Evolutionary conservation across 2,329 filamentous ascomycete species (phyloP).

Genomic region (Paramyrothecium sp.): DNA sequence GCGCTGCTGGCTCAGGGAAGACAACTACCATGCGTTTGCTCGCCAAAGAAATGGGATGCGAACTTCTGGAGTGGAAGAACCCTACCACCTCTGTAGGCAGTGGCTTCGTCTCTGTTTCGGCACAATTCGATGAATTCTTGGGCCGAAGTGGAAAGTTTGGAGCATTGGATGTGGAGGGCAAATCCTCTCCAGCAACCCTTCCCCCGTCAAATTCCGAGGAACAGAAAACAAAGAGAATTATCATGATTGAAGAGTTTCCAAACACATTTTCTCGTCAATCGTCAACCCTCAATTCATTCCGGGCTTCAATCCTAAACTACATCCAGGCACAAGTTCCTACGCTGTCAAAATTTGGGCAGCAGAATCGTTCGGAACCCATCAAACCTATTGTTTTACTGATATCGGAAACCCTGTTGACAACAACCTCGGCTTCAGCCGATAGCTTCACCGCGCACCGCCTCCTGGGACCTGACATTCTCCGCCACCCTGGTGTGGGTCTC

Average conservation of each 20-base stretch:
- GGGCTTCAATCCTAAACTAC: slow-evolving; percentile 72
- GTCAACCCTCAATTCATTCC: slow-evolving; percentile 65
- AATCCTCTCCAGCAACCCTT: slow-evolving; percentile 21
- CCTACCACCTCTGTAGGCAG: slow-evolving; percentile 61
- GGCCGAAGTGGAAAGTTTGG: slow-evolving; percentile 78
- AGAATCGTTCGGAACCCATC: slow-evolving; percentile 41
- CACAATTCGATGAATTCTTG: slow-evolving; percentile 91
- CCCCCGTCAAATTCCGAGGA: no score
- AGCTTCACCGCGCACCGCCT: slow-evolving; percentile 91
- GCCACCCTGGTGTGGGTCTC: slow-evolving; percentile 73
- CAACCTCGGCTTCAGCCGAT: slow-evolving; percentile 79
- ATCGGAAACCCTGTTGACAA: slow-evolving; percentile 85
- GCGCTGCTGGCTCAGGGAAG: slow-evolving; percentile 88
- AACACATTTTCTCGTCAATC: slow-evolving; percentile 70
- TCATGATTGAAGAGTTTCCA: slow-evolving; percentile 80
- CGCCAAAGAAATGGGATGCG: slow-evolving; percentile 71
- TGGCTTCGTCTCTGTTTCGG: slow-evolving; percentile 67
- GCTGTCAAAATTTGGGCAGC: slow-evolving; percentile 43
- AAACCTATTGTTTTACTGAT: slow-evolving; percentile 85
- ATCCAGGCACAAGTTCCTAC: slow-evolving; percentile 66
- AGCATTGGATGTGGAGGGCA: slow-evolving; percentile 54
- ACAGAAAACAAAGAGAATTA: slow-evolving; percentile 46
- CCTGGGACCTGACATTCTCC: slow-evolving; percentile 80
- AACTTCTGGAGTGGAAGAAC: slow-evolving; percentile 89
- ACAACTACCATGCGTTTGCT: slow-evolving; percentile 82